Base-by-base conservation (phyloP, 2,329 filamentous ascomycete genomes). In the Stagonosporopsis rhizophila region DNA sequence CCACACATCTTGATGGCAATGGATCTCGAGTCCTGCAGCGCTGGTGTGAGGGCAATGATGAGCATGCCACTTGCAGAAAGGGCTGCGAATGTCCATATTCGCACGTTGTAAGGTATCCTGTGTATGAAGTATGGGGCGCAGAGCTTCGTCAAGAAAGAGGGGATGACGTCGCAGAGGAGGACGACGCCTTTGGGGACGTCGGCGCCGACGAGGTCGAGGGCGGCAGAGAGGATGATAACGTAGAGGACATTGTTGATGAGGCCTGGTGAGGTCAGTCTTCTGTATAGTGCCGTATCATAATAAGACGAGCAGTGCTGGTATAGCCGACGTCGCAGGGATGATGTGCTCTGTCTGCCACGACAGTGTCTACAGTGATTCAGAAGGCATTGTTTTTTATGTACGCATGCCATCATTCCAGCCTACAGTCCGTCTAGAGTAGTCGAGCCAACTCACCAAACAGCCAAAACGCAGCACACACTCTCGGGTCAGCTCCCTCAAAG, bases 161-260 rank as follows among this genome's bases (percentile, higher is more conserved):
- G 95, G 20, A 96, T 81, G 51, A 98, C 92, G 75, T 97, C 92
- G 74, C 92, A 92, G 60, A 98, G 90, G 51, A 98, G 88, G 52
- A 99, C 94, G 53, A 96, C 85, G 66, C 91, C 92, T 76, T 98
- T 98, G 45, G 95, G 95, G 1, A 97, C 83, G 62, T 82, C 76
- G 28, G 91, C 89, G 32, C 94, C 94, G 67, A 98, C 95, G 59
- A 99, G 90, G 71, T 99, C 95, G 69, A 97, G 90, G 3, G 95
- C 95, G 32, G 95, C 91, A 27, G 92, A 96, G 69, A 99, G 89
- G 73, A 98, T 95, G 75, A 98, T 91, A 52, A 98, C 94, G 78
- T 97, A 98, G 78, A 97, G 89, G 66, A 98, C 91, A 79, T 98
- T 98, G 78, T 99, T 98, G 74, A 98, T 95, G 17, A 95, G 80